Base-by-base conservation (phyloP, 2,329 filamentous ascomycete species). In the Aureobasidium sp. region DNA sequence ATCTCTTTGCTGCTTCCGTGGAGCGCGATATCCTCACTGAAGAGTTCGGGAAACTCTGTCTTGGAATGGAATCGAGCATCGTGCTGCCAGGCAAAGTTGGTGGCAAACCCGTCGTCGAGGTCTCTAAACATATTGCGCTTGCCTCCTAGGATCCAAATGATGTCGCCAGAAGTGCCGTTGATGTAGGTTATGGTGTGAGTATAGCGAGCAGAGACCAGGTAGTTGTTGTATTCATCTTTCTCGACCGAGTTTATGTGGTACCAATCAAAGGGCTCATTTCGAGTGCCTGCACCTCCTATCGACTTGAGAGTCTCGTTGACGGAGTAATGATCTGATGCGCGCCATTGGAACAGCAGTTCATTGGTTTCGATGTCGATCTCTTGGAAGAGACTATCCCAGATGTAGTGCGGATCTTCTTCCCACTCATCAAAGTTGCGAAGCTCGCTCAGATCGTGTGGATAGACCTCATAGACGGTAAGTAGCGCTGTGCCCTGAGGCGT, bases 231-330 rank as follows among this genome's bases (percentile, higher is more conserved):
- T 0, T 69, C 65, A 57, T 78, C 76, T 66, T 82, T 81, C 65
- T 81, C 77, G 29, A 84, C 70, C 37, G 79, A 79, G 69, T 83
- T 82, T 69, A 84, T 77, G 67, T 83, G 80, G 67, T 79, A 80
- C 69, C 74, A 81, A 64, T 82, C 80, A 69, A 74, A 81, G 0
- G 77, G 75, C 25, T 77, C 75, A 13, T 74, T 72, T 17, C 74
- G 72, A 10, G 74, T 68, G 2, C 65, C 68, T 38, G 62, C 60
- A 9, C 62, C 61, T 35, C 73, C 69, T 25, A 68, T 67, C 9
- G 74, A 70, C 49, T 67, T 69, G 51, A 66, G 69, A 2, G 66
- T 68, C 74, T 78, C 77, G 46, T 73, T 72, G 2, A 78, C 75
- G 17, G 71, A 68, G 33, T 81, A 71, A 67, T 84, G 78, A 42